Evolutionary conservation across 331 rosid species (phyloP), one percentile per base, ranked within the genome.

Genomic region (Spiraea crenata): DNA sequence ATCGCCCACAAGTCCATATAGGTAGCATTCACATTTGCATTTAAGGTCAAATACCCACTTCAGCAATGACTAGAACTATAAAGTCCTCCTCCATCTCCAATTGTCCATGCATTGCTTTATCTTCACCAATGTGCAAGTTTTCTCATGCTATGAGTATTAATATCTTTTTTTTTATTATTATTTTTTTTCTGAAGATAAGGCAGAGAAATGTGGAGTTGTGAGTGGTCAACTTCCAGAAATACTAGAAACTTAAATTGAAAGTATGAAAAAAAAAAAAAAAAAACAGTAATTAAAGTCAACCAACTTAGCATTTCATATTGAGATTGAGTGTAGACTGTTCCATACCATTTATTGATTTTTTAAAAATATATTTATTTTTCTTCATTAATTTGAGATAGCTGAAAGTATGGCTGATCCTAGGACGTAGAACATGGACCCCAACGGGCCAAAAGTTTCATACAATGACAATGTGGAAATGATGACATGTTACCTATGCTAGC

Each of bases 401-500:
- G 35, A 49, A n/a, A 49, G 37, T 37, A 54, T 7, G 73, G 51
- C 73, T 39, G 52, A 40, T 19, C 41, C 58, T 52, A 39, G 63
- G 61, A 40, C 71, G 59, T n/a, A 37, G 13, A 50, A 49, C 71
- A 49, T 49, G 59, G 57, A 51, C 37, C 37, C 73, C 62, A 17
- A 68, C 50, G 25, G 72, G 51, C 40, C 40, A 54, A 52, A 49
- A 57, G 40, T 39, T 68, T 54, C 25, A 68, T 8, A 4, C 9
- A 19, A 40, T 52, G 62, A 52, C 73, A 68, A 38, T 35, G n/a
- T 5, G 9, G 38, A 63, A 10, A 45, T 10, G 20, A 47, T 6
- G 8, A 2, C 31, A 17, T 15, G 17, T 48, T 45, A 3, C 48
- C 48, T 45, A 45, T 13, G 14, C 48, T 45, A 45, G 68, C 68